Evolutionary conservation across 73 alveolate genomes (phyloP).

Genomic region (Breviolum minutum): DNA sequence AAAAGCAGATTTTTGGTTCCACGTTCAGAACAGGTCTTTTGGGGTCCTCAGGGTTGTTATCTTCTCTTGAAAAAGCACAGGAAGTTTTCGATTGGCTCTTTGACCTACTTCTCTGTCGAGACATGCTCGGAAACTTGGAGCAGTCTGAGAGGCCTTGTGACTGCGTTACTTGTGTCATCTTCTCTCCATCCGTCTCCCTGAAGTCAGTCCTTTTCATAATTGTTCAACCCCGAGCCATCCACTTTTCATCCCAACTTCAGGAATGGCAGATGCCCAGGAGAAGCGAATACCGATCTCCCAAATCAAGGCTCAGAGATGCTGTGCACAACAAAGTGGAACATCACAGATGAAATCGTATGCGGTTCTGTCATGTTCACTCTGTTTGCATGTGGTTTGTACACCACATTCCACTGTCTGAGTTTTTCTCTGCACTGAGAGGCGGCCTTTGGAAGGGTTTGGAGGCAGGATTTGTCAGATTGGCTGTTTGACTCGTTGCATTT

Average conservation of each 20-base stretch:
- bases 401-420: too few relatives aligned
- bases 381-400: neutral
- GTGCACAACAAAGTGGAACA: too few relatives aligned
- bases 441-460: constrained; percentile 75
- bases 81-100: constrained; percentile 38
- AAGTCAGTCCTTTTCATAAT: too few relatives aligned
- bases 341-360: neutral
- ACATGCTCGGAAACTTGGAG: constrained; percentile 52
- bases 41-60: neutral
- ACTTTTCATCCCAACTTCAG: neutral
- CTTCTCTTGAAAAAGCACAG: neutral
- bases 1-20: neutral
- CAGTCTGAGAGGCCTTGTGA: neutral
- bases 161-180: too few relatives aligned
- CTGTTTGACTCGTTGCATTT: too few relatives aligned
- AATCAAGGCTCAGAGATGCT: constrained; percentile 45
- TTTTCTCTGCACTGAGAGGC: neutral
- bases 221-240: too few relatives aligned
- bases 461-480: neutral
- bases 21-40: neutral
- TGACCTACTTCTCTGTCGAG: constrained; percentile 72
- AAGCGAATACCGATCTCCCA: constrained; percentile 59
- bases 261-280: constrained; percentile 86
- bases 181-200: too few relatives aligned
- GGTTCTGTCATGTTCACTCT: neutral